These are phyloP conservation scores for Penicillium sp. DNA, from an alignment of 2,329 filamentous ascomycete species.

Conservation along the genomic window DNA sequence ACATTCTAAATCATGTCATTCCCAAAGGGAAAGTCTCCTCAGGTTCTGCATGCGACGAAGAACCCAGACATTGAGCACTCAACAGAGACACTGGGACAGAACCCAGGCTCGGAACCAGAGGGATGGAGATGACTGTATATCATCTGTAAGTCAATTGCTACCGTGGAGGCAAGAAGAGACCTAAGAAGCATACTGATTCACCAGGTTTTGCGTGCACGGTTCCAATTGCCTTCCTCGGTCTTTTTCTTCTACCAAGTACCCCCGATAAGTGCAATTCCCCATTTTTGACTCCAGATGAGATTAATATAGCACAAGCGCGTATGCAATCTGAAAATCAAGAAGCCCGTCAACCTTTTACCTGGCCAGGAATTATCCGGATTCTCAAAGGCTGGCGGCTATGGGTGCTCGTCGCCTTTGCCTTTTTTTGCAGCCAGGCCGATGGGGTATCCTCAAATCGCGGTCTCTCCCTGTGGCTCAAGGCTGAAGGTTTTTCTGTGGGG, in stretches of 20 bases:
- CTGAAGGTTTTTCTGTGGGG: constrained; percentile 19
- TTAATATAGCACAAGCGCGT: constrained; percentile 19
- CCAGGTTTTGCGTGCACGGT: constrained; percentile 23
- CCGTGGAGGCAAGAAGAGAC: neutral
- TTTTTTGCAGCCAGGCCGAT: constrained; percentile 25
- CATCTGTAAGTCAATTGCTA: constrained; percentile 9
- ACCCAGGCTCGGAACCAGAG: neutral
- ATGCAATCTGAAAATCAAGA: constrained; percentile 23
- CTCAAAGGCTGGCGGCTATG: constrained; percentile 19
- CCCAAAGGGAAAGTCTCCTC: constrained; percentile 3
- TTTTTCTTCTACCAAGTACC: constrained; percentile 22
- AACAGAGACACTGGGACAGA: neutral
- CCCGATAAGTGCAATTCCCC: constrained; percentile 21
- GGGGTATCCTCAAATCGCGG: constrained; percentile 23
- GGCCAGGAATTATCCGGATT: constrained; percentile 10
- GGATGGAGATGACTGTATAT: constrained; percentile 23
- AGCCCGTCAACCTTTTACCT: constrained; percentile 19
- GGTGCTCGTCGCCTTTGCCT: constrained; percentile 18
- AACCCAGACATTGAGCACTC: neutral
- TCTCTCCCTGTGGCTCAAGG: constrained; percentile 22
- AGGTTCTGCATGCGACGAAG: neutral
- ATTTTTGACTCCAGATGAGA: constrained; percentile 17
- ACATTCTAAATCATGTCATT: constrained; percentile 1
- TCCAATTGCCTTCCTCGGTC: constrained; percentile 21
- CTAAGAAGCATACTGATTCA: neutral